phyloP scores from a whole-genome alignment of 805 yeast species.

The Zygoascus tannicola region DNA sequence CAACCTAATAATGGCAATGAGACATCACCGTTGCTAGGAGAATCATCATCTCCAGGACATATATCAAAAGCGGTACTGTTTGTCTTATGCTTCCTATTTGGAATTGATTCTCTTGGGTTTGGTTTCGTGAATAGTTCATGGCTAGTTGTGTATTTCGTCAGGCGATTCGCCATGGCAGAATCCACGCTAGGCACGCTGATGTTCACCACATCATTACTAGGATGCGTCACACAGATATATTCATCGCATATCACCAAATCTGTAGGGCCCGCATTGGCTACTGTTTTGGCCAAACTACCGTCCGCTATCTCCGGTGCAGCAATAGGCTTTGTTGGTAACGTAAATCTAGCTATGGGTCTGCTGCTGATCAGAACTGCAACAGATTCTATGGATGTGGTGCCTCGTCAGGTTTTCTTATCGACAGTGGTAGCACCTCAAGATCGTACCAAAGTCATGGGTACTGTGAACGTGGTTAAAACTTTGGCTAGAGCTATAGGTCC shows the following conservation, averaged over 20 bases:
- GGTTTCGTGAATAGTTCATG: slow-evolving; percentile 87
- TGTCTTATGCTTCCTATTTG: slow-evolving; percentile 36
- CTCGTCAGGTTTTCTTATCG: slow-evolving; percentile 73
- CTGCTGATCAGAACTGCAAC: slow-evolving; percentile 52
- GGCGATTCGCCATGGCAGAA: slow-evolving; percentile 44
- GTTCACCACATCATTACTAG: slow-evolving; percentile 50
- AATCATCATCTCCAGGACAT: slow-evolving; percentile 3
- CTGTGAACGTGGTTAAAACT: slow-evolving; percentile 80
- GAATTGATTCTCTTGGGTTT: slow-evolving; percentile 78
- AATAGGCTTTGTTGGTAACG: slow-evolving; percentile 39
- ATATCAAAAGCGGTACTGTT: slow-evolving; percentile 18
- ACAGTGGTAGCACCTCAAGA: slow-evolving; percentile 54
- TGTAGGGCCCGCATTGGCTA: slow-evolving; percentile 74
- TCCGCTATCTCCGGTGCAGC: slow-evolving; percentile 55
- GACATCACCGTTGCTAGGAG: not conserved
- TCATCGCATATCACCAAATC: slow-evolving; percentile 59
- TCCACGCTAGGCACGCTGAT: slow-evolving; percentile 54
- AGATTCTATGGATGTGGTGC: slow-evolving; percentile 83
- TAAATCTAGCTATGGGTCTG: slow-evolving; percentile 39
- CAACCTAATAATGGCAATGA: not conserved
- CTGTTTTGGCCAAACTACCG: slow-evolving; percentile 66
- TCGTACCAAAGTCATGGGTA: slow-evolving; percentile 69
- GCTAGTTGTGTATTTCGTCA: slow-evolving; percentile 73
- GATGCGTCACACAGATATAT: slow-evolving; percentile 63
- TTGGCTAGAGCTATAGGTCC: slow-evolving; percentile 81